Evolutionary conservation across 371 early-diverging fungal species (phyloP), one percentile per base, ranked within the genome.

Genomic region (Mortierella sp.): DNA sequence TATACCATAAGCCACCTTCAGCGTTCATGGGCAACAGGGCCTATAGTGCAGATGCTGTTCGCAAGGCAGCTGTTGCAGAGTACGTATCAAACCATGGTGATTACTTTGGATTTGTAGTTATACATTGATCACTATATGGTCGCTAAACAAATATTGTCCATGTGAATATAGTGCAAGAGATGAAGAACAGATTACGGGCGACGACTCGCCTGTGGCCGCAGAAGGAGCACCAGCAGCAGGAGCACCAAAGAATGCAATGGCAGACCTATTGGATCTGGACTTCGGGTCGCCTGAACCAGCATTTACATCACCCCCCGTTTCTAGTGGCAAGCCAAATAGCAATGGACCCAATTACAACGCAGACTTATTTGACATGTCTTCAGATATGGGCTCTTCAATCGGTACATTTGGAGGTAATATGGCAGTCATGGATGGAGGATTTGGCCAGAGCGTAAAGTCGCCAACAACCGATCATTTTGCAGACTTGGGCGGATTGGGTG

Each of bases 1-100:
- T 99, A 9, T 96, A 97, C 81, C 96, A 97, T 82, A 96, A 96
- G 76, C 93, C 97, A 22, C 93, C 97, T 4, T 86, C 90, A 35
- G 86, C 92, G 0, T 94, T 93, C 70, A 90, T 95, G 80, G 90
- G 91, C 29, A 91, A 90, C 70, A 86, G 85, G 68, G 86, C 85
- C 26, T 90, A 86, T 65, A 86, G 89, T 60, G 89, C 90, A 23
- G 90, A 89, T 67, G 87, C 83, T 60, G 88, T 89, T 9, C 77
- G 83, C 57, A 87, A 83, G 68, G 66, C 87, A 1, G 77, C 77
- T 37, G 75, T 76, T 15, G 64, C 79, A 45, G 88, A 88, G 89
- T 88, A 86, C 72, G 86, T 57, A 23, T 17, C 26, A 3, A 7
- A 43, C 13, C 32, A 12, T 51, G 13, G 0, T 37, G n/a, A n/a